phyloP scores from a whole-genome alignment of 768 basidiomycete genomes.

The Rossbeevera mucosa region DNA sequence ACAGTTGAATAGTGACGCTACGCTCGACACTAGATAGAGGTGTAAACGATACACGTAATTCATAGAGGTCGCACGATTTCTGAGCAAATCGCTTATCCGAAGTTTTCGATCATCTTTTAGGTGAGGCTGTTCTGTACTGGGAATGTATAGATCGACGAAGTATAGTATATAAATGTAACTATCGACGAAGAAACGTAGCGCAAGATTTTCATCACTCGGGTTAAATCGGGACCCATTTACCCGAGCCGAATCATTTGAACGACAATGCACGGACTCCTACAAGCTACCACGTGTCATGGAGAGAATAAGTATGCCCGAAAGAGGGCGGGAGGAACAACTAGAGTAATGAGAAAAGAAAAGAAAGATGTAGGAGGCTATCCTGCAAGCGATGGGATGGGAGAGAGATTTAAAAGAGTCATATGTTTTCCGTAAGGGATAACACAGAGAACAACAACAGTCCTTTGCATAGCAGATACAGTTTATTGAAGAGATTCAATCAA shows the following conservation, averaged over 20 bases:
- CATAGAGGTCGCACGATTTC: neutral
- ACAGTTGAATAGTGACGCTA: neutral
- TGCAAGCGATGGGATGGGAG: neutral
- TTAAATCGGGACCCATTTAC: neutral
- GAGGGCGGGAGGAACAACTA: slow-evolving; percentile 1
- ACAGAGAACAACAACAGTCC: slow-evolving; percentile 2
- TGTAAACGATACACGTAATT: neutral
- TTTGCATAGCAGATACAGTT: slow-evolving; percentile 12
- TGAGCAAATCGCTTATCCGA: neutral
- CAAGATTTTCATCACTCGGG: neutral
- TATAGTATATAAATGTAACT: neutral
- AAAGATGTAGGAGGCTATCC: slow-evolving; percentile 1
- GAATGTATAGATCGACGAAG: neutral
- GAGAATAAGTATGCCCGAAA: slow-evolving; percentile 4
- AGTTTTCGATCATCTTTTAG: neutral
- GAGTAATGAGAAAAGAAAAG: neutral
- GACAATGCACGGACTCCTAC: slow-evolving; percentile 2
- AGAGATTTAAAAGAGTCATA: neutral
- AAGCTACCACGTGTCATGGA: neutral
- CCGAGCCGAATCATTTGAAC: neutral
- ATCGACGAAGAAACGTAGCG: neutral
- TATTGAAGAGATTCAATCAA: neutral
- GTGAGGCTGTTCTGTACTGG: neutral
- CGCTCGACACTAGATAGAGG: neutral
- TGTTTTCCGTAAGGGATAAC: slow-evolving; percentile 2